Evolutionary conservation across 2,329 filamentous ascomycete species (phyloP), one percentile per base, ranked within the genome.

Genomic region (Ceratocystis ficicola): DNA sequence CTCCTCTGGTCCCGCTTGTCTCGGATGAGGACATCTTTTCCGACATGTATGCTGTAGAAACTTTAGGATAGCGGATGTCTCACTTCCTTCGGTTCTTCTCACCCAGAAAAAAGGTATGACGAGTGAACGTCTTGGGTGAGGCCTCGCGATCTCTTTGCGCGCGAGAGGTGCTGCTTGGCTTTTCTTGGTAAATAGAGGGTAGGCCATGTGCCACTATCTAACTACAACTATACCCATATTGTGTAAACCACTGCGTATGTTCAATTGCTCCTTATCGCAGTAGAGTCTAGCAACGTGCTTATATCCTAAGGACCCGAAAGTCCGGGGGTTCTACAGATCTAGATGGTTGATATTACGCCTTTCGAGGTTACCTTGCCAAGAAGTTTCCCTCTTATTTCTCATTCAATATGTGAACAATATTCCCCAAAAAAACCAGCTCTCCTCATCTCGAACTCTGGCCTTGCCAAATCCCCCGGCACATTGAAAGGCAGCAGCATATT

Each of bases 401-500:
- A 60, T 41, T 30, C 8, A n/a, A 15, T 32, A 22, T 22, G 32
- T 44, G 17, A 62, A 62, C 32, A 62, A 62, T 44, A 36, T 28
- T 36, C 20, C 22, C 59, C 10, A 62, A 44, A 62, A 61, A 25
- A 61, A 61, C 59, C 20, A 17, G 46, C n/a, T 15, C 15, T 55
- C 25, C 28, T 57, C 25, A 6, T 32, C 25, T 30, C 8, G 7
- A 32, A 57, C 10, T 8, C 48, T 50, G 5, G n/a, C 5, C 20
- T 25, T 25, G 12, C 48, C 20, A 25, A 59, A 59, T 17, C 12
- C 52, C 3, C 28, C 28, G 15, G 32, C 32, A 32, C 52, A 32
- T 32, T 10, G 52, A 59, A n/a, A 59, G 28, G 28, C 52, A 59
- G 52, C 52, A 59, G 28, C 28, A 17, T 59, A 28, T 52, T 52